These are phyloP conservation scores for Stagonosporopsis vannaccii DNA, from an alignment of 2,329 filamentous ascomycete species.

Conservation along the genomic window DNA sequence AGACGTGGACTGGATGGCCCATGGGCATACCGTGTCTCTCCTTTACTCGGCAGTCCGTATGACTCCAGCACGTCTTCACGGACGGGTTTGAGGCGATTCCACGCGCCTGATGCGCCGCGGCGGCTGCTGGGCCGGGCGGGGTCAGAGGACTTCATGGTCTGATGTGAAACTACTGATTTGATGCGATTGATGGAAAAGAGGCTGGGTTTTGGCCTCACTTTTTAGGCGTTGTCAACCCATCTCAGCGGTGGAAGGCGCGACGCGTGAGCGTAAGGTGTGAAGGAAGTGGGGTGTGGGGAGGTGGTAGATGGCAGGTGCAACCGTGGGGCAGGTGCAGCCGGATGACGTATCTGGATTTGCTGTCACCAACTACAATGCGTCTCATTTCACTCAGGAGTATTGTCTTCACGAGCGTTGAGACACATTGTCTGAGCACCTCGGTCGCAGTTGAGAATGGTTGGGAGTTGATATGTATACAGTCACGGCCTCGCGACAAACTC, in stretches of 20 bases:
- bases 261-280: slow-evolving; percentile 29
- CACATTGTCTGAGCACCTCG: neutral
- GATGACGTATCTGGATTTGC: slow-evolving; percentile 2
- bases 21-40: slow-evolving; percentile 75
- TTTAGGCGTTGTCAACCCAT: slow-evolving; percentile 11
- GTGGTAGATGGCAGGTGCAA: slow-evolving; percentile 17
- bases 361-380: neutral
- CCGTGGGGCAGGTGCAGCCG: slow-evolving; percentile 5
- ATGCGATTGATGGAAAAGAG: neutral
- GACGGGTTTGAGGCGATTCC: slow-evolving; percentile 69
- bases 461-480: neutral
- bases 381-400: neutral
- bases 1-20: neutral
- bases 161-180: neutral
- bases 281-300: slow-evolving; percentile 36
- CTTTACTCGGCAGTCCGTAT: slow-evolving; percentile 88
- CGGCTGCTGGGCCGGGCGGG: slow-evolving; percentile 45
- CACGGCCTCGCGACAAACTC: slow-evolving; percentile 21
- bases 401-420: neutral
- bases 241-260: slow-evolving; percentile 15
- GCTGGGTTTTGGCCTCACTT: neutral
- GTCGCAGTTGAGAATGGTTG: neutral
- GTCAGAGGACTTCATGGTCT: slow-evolving; percentile 42
- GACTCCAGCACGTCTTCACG: slow-evolving; percentile 78
- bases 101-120: slow-evolving; percentile 49